These are phyloP conservation scores for Atkinsonella hypoxylon DNA, from an alignment of 2,329 filamentous ascomycete species.

Conservation along the genomic window DNA sequence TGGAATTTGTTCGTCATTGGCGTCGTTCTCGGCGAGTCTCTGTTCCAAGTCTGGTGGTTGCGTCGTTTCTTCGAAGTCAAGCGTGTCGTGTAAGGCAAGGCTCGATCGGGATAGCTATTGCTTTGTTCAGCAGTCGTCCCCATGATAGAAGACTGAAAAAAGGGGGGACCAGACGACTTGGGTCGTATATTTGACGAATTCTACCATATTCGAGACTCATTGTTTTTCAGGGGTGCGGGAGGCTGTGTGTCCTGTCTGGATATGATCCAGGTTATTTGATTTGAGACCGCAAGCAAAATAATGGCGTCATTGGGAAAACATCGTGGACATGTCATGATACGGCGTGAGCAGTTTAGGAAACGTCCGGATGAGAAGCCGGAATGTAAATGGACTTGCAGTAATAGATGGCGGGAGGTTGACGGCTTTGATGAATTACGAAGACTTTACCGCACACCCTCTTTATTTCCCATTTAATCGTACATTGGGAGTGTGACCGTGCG, in stretches of 20 bases:
- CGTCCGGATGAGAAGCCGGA: not conserved
- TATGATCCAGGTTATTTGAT: not conserved
- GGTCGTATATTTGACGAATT: too few species aligned
- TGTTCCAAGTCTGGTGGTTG: slow-evolving; percentile 99
- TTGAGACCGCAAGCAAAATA: not conserved
- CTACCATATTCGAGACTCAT: too few species aligned
- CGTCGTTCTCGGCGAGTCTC: slow-evolving; percentile 77
- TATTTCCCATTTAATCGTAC: too few species aligned
- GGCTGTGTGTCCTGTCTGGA: not conserved
- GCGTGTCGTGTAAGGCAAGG: slow-evolving; percentile 41
- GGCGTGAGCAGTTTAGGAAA: not conserved
- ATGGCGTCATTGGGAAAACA: not conserved
- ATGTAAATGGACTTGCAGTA: slow-evolving; percentile 2
- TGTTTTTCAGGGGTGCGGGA: not conserved
- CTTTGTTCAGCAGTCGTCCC: too few species aligned
- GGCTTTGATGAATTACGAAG: slow-evolving; percentile 1
- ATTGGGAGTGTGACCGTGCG: too few species aligned
- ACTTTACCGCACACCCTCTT: too few species aligned
- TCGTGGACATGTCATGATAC: not conserved
- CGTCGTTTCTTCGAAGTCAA: slow-evolving; percentile 94
- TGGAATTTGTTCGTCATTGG: slow-evolving; percentile 96
- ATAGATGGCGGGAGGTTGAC: not conserved
- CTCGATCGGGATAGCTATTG: too few species aligned
- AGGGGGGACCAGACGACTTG: too few species aligned
- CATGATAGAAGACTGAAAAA: too few species aligned